A percentile compares a stretch with the other conserved stretches of the same genome.
phyloP scores from a whole-genome alignment of 2,329 filamentous ascomycete species.

The Gaeumannomyces sp. region DNA sequence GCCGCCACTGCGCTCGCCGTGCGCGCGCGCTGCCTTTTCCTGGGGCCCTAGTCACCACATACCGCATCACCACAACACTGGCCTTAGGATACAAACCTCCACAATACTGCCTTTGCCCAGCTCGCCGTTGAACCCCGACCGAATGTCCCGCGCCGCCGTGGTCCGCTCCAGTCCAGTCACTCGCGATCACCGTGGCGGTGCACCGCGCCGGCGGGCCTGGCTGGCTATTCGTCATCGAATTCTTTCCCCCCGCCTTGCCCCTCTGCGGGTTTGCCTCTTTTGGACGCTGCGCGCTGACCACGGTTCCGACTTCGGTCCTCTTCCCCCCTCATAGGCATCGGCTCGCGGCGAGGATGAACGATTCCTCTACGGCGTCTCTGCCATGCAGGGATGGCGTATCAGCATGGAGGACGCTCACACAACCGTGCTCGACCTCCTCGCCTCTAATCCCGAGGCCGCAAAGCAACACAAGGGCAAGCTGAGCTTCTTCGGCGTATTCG shows the following conservation, averaged over 20 bases:
- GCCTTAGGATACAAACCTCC: background rate
- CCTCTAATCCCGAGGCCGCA: conserved; percentile 45
- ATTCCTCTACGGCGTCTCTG: conserved; percentile 87
- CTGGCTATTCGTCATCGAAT: background rate
- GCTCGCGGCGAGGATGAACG: conserved; percentile 87
- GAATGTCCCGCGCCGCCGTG: background rate
- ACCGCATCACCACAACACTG: background rate
- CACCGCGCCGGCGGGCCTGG: background rate
- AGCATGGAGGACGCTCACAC: conserved; percentile 99
- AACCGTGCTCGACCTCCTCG: conserved; percentile 78
- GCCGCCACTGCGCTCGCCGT: background rate
- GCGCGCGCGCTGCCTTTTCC: conserved; percentile 2
- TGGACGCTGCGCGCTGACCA: background rate
- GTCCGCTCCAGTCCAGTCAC: background rate
- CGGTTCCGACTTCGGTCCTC: background rate
- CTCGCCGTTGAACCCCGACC: too few relatives aligned
- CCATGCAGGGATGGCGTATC: conserved; percentile 99
- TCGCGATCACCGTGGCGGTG: background rate
- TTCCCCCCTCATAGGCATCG: conserved; percentile 59
- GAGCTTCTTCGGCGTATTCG: conserved; percentile 96
- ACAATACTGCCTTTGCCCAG: background rate
- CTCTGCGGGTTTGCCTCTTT: background rate
- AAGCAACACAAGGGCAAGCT: conserved; percentile 67
- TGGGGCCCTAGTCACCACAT: conserved; percentile 2
- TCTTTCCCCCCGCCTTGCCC: background rate